Base-by-base conservation (phyloP, 2,329 filamentous ascomycete genomes). In the Dactylella cylindrospora region DNA sequence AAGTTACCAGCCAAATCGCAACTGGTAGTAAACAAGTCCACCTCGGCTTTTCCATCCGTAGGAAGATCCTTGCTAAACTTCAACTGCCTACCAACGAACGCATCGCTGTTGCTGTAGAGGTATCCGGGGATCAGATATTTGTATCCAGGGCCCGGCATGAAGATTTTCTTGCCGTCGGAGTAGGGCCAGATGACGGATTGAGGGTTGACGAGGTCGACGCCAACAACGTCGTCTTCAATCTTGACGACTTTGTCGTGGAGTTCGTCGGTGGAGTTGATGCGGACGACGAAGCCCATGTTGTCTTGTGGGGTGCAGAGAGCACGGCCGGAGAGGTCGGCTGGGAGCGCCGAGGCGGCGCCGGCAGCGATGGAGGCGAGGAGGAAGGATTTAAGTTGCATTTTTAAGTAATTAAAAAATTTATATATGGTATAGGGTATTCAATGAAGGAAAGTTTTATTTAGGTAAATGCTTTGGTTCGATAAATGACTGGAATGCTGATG, bases 161-260 rank as follows among this genome's bases (percentile, higher is more conserved):
- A 38, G 3, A 54, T 25, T 15, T 50, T 39, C 10, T 50, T 43
- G 5, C 43, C 49, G 17, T 32, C 29, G 5, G 43, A 26, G 43
- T 54, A 54, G 2, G 57, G 57, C 57, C 57, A 62, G 43, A 62
- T 62, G 2, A 54, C 49, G 12, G 57, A 62, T 12, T 62, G 49
- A 3, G 43, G 20, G 49, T 44, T 39, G 26, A 28, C 49, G 22
- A 62, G 43, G 31, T 62, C 57, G 20, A 62, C 49, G 25, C 57
- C 57, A 31, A 62, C 57, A 17, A 29, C 28, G 13, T 28, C 26
- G 36, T 26, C 31, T 1, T 41, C 32, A 25, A 62, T 54, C n/a
- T 35, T 36, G 36, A 62, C 28, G 31, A 62, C 49, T 19, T 62
- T 62, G 49, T 38, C 38, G 38, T 62, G 36, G 7, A 62, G 43